Evolutionary conservation across 768 basidiomycete genomes (phyloP), one percentile per base, ranked within the genome.

Genomic region (Termitomyces sp.): DNA sequence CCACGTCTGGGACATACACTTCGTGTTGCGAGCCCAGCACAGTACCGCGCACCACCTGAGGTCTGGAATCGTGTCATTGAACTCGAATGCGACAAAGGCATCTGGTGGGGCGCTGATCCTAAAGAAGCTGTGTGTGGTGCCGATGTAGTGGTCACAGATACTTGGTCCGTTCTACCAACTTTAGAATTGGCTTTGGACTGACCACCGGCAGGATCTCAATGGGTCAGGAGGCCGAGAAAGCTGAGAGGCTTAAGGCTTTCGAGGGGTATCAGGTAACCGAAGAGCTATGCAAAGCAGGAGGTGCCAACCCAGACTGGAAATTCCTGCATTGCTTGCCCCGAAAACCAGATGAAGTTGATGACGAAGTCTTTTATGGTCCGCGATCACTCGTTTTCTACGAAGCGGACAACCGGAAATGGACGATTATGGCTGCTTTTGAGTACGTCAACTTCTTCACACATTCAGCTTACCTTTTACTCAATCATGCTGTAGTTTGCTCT

Each of bases 321-420:
- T 98, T 98, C 81, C 74, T 98, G 72, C 97, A 99, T 69, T 98
- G 96, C 71, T 79, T 99, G 26, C 97, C 97, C 28, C 82, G 96
- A 61, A 97, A 99, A 75, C 72, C 81, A 47, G 79, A 97, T 63
- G 96, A 99, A 72, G 96, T 99, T 49, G 91, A 98, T 69, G 95
- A 98, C 68, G 93, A 96, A 77, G 89, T 98, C 18, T 98, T 98
- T 71, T 97, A 98, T 69, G 93, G 95, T 8, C 84, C 88, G 40
- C 86, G 95, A 49, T 94, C 91, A 16, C 83, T 97, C 48, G 96
- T 90, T 13, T 99, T 95, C 82, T 88, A 85, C 16, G 95, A 95
- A 73, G 88, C 94, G 0, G 95, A 98, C 75, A 99, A 99, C 77
- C 84, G 96, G 59, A 95, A 95, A 71, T 96, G 94, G 95, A 95